Conservation (phyloP, 1,284 basidiomycete genomes). For the Ganoderma lingzhi region DNA sequence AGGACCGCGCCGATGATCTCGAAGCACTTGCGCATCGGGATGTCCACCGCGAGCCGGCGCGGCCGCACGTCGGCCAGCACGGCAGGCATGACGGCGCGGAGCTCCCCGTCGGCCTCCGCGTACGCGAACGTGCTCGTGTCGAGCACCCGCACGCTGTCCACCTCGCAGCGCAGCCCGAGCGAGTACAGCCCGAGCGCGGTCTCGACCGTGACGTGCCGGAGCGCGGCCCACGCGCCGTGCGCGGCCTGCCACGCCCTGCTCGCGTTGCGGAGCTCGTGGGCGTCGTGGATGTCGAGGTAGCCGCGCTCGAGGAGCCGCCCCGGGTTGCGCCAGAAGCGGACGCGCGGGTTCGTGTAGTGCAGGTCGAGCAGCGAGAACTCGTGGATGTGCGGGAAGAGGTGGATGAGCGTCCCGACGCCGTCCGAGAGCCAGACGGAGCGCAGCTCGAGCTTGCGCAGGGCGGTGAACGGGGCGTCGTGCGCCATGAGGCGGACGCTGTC, state of each 20-base stretch:
- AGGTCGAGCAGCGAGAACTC: not conserved
- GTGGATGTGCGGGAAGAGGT: constrained; percentile 8
- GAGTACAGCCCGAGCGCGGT: constrained; percentile 6
- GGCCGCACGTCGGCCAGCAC: constrained; percentile 5
- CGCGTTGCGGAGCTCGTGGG: not conserved
- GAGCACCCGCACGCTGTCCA: not conserved
- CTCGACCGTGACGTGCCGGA: not conserved
- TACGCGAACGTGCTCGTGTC: constrained; percentile 2
- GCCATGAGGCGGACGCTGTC: not conserved
- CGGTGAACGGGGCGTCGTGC: not conserved
- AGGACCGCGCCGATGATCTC: not conserved
- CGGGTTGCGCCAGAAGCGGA: constrained; percentile 1
- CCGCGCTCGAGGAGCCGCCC: constrained; percentile 1
- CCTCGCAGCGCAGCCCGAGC: not conserved
- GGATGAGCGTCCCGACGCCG: constrained; percentile 8
- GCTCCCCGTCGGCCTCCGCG: not conserved
- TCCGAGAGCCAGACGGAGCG: constrained; percentile 4
- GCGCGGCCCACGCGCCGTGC: not conserved
- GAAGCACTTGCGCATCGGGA: constrained; percentile 1
- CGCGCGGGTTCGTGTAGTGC: constrained; percentile 6
- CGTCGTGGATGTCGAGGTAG: constrained; percentile 5
- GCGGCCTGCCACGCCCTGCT: not conserved
- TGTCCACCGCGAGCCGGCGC: constrained; percentile 1
- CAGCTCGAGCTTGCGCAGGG: constrained; percentile 2
- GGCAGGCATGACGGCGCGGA: constrained; percentile 2